Base-by-base conservation (phyloP, 164 flowering plant species). In the Vitis rupestris region DNA sequence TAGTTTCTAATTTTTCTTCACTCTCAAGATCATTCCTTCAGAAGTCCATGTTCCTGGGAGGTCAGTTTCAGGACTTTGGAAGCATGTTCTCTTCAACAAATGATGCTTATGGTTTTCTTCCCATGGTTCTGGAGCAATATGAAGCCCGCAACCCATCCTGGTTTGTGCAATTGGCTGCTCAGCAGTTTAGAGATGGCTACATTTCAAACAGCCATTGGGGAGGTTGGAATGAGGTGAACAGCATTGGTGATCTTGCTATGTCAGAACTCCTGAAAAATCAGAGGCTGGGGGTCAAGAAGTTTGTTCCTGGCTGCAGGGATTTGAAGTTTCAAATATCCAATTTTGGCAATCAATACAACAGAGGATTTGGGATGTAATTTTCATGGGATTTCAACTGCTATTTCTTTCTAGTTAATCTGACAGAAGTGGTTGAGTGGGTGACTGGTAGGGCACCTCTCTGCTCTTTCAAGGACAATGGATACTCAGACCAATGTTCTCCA, bases 291-390 rank as follows among this genome's bases (percentile, higher is more conserved):
- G 54, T 19, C 11, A 72, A 54, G 70, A 73, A 69, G 6, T 72
- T 56, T 63, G 50, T 55, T 30, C 16, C 74, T 6, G 75, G 82
- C 44, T 72, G 69, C 65, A 79, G 72, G 15, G 78, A 74, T 55
- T 12, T 59, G 9, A 75, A 68, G 74, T 69, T 63, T 30, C 66
- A 44, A 14, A 67, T 61, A 66, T 49, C 77, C 37, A 53, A 56
- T 68, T 75, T 77, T 13, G 70, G 74, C 2, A 67, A 77, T 72
- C 52, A 71, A 56, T 74, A 70, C 57, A 69, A 30, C 54, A 63
- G 71, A 67, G 67, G 69, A 44, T 79, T 79, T 73, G 72, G 70
- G 30, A 66, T 76, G 75, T 79, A 61, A 76, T 19, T 23, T 50
- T 16, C 67, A 27, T 23, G 1, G 11, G 10, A 7, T 56, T 56